phyloP scores from a whole-genome alignment of 441 rosid genomes.

The Pelargonium citronellum region DNA sequence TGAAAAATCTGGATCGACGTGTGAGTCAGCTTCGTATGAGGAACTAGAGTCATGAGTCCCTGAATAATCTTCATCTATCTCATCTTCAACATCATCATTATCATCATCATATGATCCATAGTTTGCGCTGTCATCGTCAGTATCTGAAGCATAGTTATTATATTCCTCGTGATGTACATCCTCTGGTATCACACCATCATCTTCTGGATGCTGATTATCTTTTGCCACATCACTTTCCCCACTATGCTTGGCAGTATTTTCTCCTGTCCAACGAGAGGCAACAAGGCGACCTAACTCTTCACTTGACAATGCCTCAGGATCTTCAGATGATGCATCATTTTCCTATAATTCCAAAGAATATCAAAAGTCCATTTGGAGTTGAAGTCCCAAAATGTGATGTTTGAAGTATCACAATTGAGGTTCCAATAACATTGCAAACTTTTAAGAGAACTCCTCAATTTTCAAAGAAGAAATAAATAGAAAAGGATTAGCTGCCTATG shows the following conservation, averaged over 20 bases:
- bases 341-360: constrained; percentile 13
- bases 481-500: too few species aligned
- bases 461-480: neutral
- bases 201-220: constrained; percentile 23
- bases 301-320: constrained; percentile 57
- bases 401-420: neutral
- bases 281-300: constrained; percentile 93
- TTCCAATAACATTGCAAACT: neutral
- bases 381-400: constrained; percentile 8
- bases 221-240: constrained; percentile 25
- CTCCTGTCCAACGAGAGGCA: constrained; percentile 98
- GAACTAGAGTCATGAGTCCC: constrained; percentile 2
- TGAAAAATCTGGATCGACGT: neutral
- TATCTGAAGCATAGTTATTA: constrained; percentile 57
- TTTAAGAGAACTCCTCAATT: neutral
- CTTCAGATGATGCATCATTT: constrained; percentile 41
- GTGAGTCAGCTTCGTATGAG: neutral
- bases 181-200: constrained; percentile 9
- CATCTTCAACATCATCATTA: constrained; percentile 5
- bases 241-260: constrained; percentile 44
- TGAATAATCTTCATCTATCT: constrained; percentile 1
- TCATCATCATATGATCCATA: constrained; percentile 30
- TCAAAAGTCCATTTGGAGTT: neutral
- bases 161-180: constrained; percentile 5
- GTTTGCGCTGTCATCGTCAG: constrained; percentile 51